Conservation (phyloP, 148 eudicot species). For the Silene latifolia region DNA sequence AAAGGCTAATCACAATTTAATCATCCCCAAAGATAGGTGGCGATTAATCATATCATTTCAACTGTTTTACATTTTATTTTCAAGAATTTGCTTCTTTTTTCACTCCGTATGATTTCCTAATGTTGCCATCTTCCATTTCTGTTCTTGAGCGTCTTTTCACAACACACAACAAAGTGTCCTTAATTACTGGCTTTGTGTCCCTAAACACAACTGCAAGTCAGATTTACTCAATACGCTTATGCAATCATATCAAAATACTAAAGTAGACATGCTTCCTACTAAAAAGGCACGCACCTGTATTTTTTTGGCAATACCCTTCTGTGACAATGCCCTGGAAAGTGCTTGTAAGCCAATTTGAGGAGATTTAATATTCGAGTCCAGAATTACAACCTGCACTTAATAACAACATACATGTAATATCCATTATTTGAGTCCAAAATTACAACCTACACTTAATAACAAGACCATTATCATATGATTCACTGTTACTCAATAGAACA, state of each 20-base stretch:
- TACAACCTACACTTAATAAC: too few species aligned
- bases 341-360: constrained; percentile 87
- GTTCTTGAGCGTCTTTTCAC: neutral
- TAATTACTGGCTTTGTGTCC: neutral
- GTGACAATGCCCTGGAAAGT: constrained; percentile 83
- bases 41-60: neutral
- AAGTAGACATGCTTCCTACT: neutral
- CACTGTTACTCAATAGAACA: neutral
- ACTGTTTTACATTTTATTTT: neutral
- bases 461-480: neutral
- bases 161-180: neutral
- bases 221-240: neutral
- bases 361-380: constrained; percentile 69
- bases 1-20: neutral
- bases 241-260: neutral
- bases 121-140: neutral
- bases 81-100: neutral
- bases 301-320: constrained; percentile 80
- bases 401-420: too few species aligned
- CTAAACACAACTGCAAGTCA: neutral
- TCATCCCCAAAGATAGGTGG: neutral
- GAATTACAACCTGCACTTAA: constrained; percentile 73
- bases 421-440: too few species aligned
- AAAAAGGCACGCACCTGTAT: constrained; percentile 64
- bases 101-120: neutral